Base-by-base conservation (phyloP, 176 grass and related monocot genomes). In the Elymus sibiricus region DNA sequence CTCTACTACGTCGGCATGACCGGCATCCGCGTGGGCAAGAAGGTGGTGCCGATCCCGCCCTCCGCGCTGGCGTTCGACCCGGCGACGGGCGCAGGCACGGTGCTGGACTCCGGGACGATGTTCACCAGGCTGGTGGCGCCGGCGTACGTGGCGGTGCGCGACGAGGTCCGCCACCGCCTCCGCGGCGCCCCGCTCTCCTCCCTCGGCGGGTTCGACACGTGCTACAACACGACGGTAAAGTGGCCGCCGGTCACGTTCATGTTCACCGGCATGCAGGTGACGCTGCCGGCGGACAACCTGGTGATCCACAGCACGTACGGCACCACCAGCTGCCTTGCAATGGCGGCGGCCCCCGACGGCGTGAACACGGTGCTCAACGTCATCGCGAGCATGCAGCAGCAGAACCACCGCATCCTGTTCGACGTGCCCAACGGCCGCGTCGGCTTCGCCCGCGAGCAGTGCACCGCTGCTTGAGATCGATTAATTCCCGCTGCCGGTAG, bases 1-100 rank as follows among this genome's bases (percentile, higher is more conserved):
- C 91, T 98, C 64, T 98, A 98, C 93, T 98, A 98, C 86, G 91
- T 98, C 16, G 93, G 95, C 89, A 92, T 98, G 95, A 90, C 85
- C 1, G 95, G 87, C 74, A 51, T 98, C 84, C 89, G 89, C 6
- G 95, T 98, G 9, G 95, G 95, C 0, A 83, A 35, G 34, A 91
- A 82, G 51, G 83, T 89, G 90, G 86, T 95, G 75, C 55, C 81
- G 0, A 87, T 98, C 82, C 93, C 95, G 66, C 11, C 86, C 3
- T 72, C 95, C 12, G 80, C 90, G 35, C 79, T 94, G 24, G 80
- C 91, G 21, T 98, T 98, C 82, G 86, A 98, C 87, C 51, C 87
- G 68, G 90, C 86, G 16, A 95, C 95, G 0, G 95, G 95, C 2
- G 93, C 93, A 0, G 95, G 95, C 55, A 98, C 95, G 38, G 84